Evolutionary conservation across 495 filamentous ascomycete species (phyloP).

Genomic region (Penicillium waksmanii): DNA sequence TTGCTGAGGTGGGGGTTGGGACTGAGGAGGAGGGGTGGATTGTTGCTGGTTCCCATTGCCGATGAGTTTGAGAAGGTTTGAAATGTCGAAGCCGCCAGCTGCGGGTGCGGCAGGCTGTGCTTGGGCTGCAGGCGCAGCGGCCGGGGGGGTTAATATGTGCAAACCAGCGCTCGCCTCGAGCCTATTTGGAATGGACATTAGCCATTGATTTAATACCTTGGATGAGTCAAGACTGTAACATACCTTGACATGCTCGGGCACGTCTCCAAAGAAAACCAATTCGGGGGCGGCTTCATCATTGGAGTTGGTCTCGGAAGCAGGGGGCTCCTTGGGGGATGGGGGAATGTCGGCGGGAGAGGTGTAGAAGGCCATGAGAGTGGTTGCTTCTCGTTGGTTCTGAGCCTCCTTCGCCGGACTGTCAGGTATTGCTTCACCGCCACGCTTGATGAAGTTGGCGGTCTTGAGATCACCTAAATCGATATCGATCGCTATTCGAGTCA

Average conservation of each 20-base stretch:
- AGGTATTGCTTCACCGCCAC: slow-evolving; percentile 62
- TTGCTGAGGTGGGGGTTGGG: slow-evolving; percentile 26
- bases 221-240: slow-evolving; percentile 10
- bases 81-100: slow-evolving; percentile 46
- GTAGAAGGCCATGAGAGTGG: slow-evolving; percentile 85
- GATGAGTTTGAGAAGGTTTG: slow-evolving; percentile 52
- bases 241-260: slow-evolving; percentile 53
- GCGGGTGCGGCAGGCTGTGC: slow-evolving; percentile 28
- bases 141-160: slow-evolving; percentile 42
- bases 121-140: slow-evolving; percentile 28
- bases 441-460: slow-evolving; percentile 58
- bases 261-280: slow-evolving; percentile 50
- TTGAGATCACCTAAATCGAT: slow-evolving; percentile 55
- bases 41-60: slow-evolving; percentile 41
- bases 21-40: slow-evolving; percentile 33
- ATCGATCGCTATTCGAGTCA: slow-evolving; percentile 54
- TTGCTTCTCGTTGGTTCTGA: slow-evolving; percentile 72
- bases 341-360: slow-evolving; percentile 75
- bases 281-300: slow-evolving; percentile 37
- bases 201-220: background rate
- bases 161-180: slow-evolving; percentile 51
- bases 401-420: slow-evolving; percentile 66
- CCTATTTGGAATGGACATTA: slow-evolving; percentile 30
- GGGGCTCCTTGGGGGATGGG: slow-evolving; percentile 73
- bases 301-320: slow-evolving; percentile 45